phyloP scores from a whole-genome alignment of 2,329 filamentous ascomycete genomes.

The Clathrospora elynae region DNA sequence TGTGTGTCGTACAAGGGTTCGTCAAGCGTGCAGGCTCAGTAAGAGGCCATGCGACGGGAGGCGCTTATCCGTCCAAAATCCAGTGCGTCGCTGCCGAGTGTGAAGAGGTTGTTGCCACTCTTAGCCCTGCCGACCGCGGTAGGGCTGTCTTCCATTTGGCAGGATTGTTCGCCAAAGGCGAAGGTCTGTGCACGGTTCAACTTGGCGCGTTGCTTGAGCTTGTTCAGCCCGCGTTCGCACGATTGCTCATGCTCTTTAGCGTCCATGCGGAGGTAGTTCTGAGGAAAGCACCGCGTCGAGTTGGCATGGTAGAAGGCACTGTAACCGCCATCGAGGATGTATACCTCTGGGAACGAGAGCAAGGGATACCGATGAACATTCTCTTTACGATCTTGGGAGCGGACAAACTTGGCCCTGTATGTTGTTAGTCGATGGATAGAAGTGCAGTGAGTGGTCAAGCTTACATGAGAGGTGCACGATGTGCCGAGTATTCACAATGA shows the following conservation, averaged over 20 bases:
- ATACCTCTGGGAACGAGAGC: conserved; percentile 94
- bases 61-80: conserved; percentile 41
- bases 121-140: conserved; percentile 51
- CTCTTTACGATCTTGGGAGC: conserved; percentile 81
- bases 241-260: conserved; percentile 88
- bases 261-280: conserved; percentile 96
- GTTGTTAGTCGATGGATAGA: conserved; percentile 23
- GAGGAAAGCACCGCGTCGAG: conserved; percentile 81
- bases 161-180: conserved; percentile 79
- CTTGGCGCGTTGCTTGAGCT: conserved; percentile 86
- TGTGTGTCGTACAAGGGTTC: conserved; percentile 41
- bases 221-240: conserved; percentile 92
- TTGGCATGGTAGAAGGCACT: conserved; percentile 87
- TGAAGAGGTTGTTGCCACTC: conserved; percentile 39
- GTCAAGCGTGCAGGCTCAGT: conserved; percentile 36
- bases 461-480: conserved; percentile 90
- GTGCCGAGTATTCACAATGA: conserved; percentile 98
- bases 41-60: conserved; percentile 48
- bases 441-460: conserved; percentile 17
- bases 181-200: conserved; percentile 89
- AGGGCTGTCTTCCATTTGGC: conserved; percentile 66
- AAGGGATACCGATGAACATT: conserved; percentile 87
- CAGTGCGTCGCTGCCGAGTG: conserved; percentile 39
- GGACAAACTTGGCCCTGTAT: conserved; percentile 78
- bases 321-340: conserved; percentile 96